Evolutionary conservation across 768 basidiomycete genomes (phyloP), one percentile per base, ranked within the genome.

Genomic region (Rhizopogon vinicolor): DNA sequence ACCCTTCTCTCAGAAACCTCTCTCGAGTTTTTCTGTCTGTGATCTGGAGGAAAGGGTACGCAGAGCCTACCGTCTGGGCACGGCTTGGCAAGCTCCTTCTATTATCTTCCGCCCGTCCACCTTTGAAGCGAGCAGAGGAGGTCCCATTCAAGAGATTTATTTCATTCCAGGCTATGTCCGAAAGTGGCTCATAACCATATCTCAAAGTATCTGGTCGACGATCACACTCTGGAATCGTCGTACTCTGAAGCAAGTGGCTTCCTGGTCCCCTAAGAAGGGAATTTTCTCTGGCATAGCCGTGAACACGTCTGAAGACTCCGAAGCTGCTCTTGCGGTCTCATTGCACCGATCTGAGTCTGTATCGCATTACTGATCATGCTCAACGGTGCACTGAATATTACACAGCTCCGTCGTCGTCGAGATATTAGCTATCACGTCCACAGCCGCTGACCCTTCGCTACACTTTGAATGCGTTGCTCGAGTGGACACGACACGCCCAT

Each of bases 191-290:
- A 50, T 85, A 53, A 80, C 80, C 7, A 74, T 83, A 8, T 83
- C 82, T 3, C 80, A 79, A 56, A 74, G 76, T 6, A 78, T 88
- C 49, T 88, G 86, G 86, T 81, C 82, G 41, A 71, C 74, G 16
- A 60, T 87, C 45, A 72, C 75, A 1, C 61, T 84, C 18, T 86
- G 86, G 82, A 75, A 82, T 53, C 63, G 52, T 28, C 52, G 60
- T 41, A 54, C 62, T 13, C 60, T 81, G 22, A 57, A 52, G 29
- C 58, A 62, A 8, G 64, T 68, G 13, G 76, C 74, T 13, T 73
- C 79, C 49, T 87, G 86, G 85, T 77, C 75, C 28, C 78, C 75
- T 0, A 74, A 77, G 51, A 79, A 79, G 14, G 79, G 75, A 1
- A 63, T 85, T 7, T 80, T 86, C 55, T 76, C 73, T 40, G 79